A percentile compares a stretch with the other conserved stretches of the same genome.
Conservation (phyloP, 2,329 filamentous ascomycete genomes). For the Verticillium longisporum region DNA sequence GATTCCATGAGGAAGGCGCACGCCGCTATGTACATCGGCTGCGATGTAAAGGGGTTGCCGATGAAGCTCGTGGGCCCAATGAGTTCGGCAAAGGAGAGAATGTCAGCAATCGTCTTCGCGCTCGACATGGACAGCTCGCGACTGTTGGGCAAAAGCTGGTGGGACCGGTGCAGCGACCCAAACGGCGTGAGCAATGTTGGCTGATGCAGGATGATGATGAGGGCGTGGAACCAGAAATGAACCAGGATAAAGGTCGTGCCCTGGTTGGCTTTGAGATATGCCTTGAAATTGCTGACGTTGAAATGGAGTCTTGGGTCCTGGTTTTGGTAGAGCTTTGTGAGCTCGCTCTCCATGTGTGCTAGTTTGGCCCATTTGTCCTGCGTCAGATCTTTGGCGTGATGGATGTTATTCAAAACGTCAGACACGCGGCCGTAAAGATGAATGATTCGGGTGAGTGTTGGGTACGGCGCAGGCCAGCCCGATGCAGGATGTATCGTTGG, state of each 20-base stretch:
- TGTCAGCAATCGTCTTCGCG: slow-evolving; percentile 87
- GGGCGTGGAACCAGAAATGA: slow-evolving; percentile 83
- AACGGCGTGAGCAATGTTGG: slow-evolving; percentile 77
- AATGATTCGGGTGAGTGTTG: slow-evolving; percentile 74
- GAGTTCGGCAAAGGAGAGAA: slow-evolving; percentile 76
- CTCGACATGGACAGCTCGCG: slow-evolving; percentile 80
- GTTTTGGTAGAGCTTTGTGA: slow-evolving; percentile 66
- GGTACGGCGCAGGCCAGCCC: slow-evolving; percentile 72
- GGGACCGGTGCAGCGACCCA: slow-evolving; percentile 46
- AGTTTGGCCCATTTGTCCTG: slow-evolving; percentile 66
- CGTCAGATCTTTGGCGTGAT: slow-evolving; percentile 66
- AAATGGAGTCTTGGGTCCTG: slow-evolving; percentile 73
- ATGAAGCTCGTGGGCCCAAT: slow-evolving; percentile 82
- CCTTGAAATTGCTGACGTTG: slow-evolving; percentile 78
- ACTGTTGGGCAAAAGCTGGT: slow-evolving; percentile 72
- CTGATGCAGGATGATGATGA: slow-evolving; percentile 80
- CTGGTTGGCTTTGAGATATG: slow-evolving; percentile 73
- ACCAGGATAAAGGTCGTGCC: slow-evolving; percentile 82
- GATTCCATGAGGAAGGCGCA: slow-evolving; percentile 86
- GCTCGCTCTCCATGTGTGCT: slow-evolving; percentile 70
- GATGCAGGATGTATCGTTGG: slow-evolving; percentile 44
- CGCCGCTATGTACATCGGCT: slow-evolving; percentile 86
- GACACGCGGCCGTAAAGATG: slow-evolving; percentile 81
- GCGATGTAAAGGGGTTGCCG: slow-evolving; percentile 82
- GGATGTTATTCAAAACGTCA: slow-evolving; percentile 77